Conservation (phyloP, 805 yeast species). For the Nadsonia fulvescens region DNA sequence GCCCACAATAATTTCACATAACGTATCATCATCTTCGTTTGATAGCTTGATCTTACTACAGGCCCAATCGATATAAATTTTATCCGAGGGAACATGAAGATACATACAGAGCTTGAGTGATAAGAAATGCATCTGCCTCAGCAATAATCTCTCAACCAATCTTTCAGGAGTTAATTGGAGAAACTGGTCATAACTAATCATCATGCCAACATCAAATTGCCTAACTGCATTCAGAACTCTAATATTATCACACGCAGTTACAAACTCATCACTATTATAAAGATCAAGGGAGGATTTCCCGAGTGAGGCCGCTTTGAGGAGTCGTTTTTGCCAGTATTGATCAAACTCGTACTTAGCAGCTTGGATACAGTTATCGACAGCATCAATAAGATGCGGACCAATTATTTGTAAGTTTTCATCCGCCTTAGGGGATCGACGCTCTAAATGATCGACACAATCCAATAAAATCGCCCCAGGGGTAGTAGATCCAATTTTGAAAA, state of each 20-base stretch:
- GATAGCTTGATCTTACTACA: constrained; percentile 44
- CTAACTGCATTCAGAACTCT: constrained; percentile 57
- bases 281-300: constrained; percentile 50
- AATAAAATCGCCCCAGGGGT: constrained; percentile 66
- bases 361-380: constrained; percentile 51
- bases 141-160: constrained; percentile 37
- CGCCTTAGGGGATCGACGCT: constrained; percentile 58
- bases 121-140: constrained; percentile 40
- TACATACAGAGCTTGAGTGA: constrained; percentile 44
- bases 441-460: constrained; percentile 57
- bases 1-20: constrained; percentile 31
- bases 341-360: constrained; percentile 71
- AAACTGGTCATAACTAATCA: constrained; percentile 43
- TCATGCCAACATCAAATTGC: constrained; percentile 45
- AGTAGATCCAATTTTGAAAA: constrained; percentile 70
- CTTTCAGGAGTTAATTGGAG: constrained; percentile 33
- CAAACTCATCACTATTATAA: constrained; percentile 42
- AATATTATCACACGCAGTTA: constrained; percentile 40
- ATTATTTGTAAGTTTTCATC: constrained; percentile 52
- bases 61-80: constrained; percentile 67
- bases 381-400: constrained; percentile 31
- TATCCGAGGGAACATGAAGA: constrained; percentile 27
- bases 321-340: constrained; percentile 58
- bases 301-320: constrained; percentile 66
- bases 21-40: constrained; percentile 37